Evolutionary conservation across 345 rosid species (phyloP).

Genomic region (Atalantia buxifolia): DNA sequence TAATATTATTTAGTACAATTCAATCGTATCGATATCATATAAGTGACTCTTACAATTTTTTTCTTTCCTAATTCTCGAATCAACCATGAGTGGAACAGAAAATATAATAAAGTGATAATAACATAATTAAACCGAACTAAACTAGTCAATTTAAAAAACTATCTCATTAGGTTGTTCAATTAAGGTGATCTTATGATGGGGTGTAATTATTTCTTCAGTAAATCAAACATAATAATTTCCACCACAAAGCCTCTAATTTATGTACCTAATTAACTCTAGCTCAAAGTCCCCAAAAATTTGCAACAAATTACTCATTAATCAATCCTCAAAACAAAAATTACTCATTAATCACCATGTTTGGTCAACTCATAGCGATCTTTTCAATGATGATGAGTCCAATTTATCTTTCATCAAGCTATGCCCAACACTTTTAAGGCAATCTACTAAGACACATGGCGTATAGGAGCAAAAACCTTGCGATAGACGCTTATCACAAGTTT

Average conservation of each 20-base stretch:
- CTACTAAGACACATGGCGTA: constrained; percentile 24
- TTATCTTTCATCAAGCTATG: constrained; percentile 30
- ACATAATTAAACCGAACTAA: not conserved
- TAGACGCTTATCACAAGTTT: not conserved
- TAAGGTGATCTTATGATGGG: not conserved
- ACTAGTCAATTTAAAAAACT: not conserved
- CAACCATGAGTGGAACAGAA: not conserved
- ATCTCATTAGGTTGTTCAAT: not conserved
- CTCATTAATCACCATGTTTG: not conserved
- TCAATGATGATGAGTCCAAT: constrained; percentile 1
- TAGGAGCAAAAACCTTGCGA: constrained; percentile 12
- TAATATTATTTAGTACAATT: too few relatives aligned
- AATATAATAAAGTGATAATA: too few relatives aligned
- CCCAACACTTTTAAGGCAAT: constrained; percentile 43
- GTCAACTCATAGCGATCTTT: constrained; percentile 11
- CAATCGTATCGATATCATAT: too few relatives aligned
- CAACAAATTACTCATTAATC: not conserved
- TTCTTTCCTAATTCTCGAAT: too few relatives aligned
- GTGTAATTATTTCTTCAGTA: not conserved
- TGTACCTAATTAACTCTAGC: not conserved
- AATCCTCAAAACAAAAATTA: not conserved
- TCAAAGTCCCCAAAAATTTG: not conserved
- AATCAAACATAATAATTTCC: not conserved
- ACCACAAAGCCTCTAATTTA: not conserved
- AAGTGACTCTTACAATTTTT: not conserved